Base-by-base conservation (phyloP, 352 stramenopile genomes). In the Globisporangium lucens region DNA sequence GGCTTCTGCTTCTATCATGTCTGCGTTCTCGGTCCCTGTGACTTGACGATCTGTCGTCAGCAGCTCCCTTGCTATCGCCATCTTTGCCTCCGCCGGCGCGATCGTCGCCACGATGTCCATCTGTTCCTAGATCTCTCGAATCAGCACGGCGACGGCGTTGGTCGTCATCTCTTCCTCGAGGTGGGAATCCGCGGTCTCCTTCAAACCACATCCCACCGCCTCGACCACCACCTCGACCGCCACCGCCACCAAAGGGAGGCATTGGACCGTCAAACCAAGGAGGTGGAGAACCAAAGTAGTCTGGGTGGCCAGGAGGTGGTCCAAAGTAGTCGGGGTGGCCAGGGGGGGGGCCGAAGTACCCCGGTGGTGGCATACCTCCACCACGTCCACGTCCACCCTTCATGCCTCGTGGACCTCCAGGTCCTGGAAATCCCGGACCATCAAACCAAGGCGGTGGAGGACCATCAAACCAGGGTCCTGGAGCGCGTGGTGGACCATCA, bases 381-480 rank as follows among this genome's bases (percentile, higher is more conserved):
- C 79, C 70, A 13, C 79, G 68, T 43, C 82, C 80, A 53, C 80
- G 75, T 53, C 80, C 82, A 64, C 77, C 85, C 72, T 80, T 82
- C 13, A 65, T 71, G 10, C 66, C 70, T 27, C 76, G 65, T 30
- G 66, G 74, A 58, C 75, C 68, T 47, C 67, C 72, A 67, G 70
- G 76, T 41, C 82, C 81, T 41, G 85, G 85, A 38, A 89, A 90
- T 22, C 49, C 49, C 35, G 85, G 83, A 41, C 85, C 85, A 55
- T 93, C 85, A 63, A 93, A 95, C 87, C 87, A 95, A 27, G 87
- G 87, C 1, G 74, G 78, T 46, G 75, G 84, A 2, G 78, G 82
- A 1, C 83, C 85, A 57, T 95, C 82, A 69, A 91, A 95, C 85
- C 85, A 93, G 24, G 79, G 78, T 20, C 85, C 83, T 59, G 81